Evolutionary conservation across 2,329 filamentous ascomycete genomes (phyloP).

Genomic region (Colletotrichum liriopes): DNA sequence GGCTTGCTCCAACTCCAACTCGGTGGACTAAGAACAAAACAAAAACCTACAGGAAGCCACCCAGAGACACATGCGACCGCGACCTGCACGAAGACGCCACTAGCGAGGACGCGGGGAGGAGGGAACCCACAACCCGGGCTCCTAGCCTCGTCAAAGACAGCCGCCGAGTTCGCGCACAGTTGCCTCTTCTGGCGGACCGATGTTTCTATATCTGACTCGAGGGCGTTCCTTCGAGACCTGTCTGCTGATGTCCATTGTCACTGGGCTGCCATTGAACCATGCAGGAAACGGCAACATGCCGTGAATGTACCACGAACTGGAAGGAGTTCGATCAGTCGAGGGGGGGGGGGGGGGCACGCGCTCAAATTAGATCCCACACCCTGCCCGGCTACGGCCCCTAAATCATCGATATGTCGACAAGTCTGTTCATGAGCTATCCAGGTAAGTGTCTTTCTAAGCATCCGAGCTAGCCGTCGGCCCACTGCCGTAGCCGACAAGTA

Average conservation of each 20-base stretch:
- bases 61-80: not conserved
- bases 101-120: not conserved
- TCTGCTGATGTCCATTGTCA: not conserved
- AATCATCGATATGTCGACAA: too few relatives aligned
- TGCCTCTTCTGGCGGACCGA: not conserved
- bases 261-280: not conserved
- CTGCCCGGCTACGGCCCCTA: not conserved
- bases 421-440: too few relatives aligned
- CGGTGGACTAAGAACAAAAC: too few relatives aligned
- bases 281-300: not conserved
- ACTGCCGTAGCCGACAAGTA: not conserved
- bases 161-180: not conserved
- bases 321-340: not conserved
- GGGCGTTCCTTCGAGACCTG: not conserved
- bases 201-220: too few relatives aligned
- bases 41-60: not conserved
- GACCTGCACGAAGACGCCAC: not conserved
- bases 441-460: too few relatives aligned
- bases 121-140: constrained; percentile 8
- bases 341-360: not conserved
- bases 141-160: not conserved
- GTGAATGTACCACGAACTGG: too few relatives aligned
- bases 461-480: not conserved
- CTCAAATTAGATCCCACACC: not conserved
- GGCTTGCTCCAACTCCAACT: too few relatives aligned